Evolutionary conservation across 2,329 filamentous ascomycete genomes (phyloP).

Genomic region (Graphiopsis chlorocephala): DNA sequence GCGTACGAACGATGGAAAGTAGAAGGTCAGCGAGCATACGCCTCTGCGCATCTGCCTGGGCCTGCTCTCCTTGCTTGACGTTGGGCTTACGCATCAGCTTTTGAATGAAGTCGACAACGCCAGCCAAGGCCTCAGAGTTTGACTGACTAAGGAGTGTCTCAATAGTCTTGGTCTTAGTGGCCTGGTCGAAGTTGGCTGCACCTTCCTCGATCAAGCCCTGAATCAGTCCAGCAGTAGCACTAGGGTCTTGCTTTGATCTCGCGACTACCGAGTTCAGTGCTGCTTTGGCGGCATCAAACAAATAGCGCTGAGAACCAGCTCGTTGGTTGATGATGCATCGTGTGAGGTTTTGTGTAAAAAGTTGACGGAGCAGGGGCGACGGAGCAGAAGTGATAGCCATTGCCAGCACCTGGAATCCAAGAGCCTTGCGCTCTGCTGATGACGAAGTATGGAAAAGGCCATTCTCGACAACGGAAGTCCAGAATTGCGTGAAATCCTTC

Average conservation of each 20-base stretch:
- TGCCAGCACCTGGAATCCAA: constrained; percentile 84
- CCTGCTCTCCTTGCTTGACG: constrained; percentile 41
- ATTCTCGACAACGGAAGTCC: constrained; percentile 82
- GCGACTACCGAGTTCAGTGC: constrained; percentile 69
- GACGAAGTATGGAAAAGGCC: constrained; percentile 78
- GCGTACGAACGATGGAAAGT: constrained; percentile 45
- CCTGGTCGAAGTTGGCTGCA: constrained; percentile 76
- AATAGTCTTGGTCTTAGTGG: constrained; percentile 81
- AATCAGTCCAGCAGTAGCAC: constrained; percentile 60
- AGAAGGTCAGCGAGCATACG: constrained; percentile 53
- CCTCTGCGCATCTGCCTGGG: constrained; percentile 45
- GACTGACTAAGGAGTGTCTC: constrained; percentile 68
- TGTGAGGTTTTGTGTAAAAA: constrained; percentile 84
- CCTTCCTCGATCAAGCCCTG: constrained; percentile 68
- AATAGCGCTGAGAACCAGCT: constrained; percentile 70
- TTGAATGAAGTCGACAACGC: constrained; percentile 55
- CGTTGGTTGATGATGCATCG: constrained; percentile 80
- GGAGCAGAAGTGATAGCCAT: constrained; percentile 62
- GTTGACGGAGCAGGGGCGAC: constrained; percentile 49
- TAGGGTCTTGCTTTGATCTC: constrained; percentile 60
- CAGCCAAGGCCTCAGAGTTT: constrained; percentile 48
- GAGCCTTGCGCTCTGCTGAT: constrained; percentile 85
- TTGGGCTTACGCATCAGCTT: constrained; percentile 47
- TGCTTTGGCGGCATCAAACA: constrained; percentile 75
- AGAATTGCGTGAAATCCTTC: constrained; percentile 69